Evolutionary conservation across 768 basidiomycete genomes (phyloP).

Genomic region (Mycena belliarum): DNA sequence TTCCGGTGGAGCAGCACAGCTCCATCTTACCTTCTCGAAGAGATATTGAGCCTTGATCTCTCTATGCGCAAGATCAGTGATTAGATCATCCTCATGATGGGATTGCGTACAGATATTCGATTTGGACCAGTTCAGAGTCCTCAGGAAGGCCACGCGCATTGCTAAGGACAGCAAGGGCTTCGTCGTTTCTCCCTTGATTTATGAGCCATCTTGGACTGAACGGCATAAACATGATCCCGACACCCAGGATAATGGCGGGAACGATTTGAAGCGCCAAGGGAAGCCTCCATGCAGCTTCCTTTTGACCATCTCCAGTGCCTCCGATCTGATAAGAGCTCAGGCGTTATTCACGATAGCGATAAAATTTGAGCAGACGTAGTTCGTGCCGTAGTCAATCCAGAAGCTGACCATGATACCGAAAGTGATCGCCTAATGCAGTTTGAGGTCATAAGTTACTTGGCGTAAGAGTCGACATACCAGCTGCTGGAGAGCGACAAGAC

Average conservation of each 20-base stretch:
- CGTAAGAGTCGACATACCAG: conserved; percentile 28
- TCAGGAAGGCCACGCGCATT: conserved; percentile 54
- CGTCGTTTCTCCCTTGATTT: conserved; percentile 73
- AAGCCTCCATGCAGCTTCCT: conserved; percentile 73
- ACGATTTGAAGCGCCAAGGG: conserved; percentile 74
- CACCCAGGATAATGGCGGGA: conserved; percentile 69
- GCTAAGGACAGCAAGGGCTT: conserved; percentile 66
- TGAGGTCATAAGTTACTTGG: not conserved
- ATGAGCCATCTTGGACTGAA: conserved; percentile 84
- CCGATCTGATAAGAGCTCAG: conserved; percentile 59
- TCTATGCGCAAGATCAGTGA: conserved; percentile 34
- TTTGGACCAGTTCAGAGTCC: conserved; percentile 66
- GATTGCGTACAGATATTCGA: conserved; percentile 67
- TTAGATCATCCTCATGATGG: not conserved
- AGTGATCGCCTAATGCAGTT: conserved; percentile 55
- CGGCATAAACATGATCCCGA: conserved; percentile 76
- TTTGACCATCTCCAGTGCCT: conserved; percentile 56
- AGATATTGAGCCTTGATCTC: conserved; percentile 76
- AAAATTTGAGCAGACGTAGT: conserved; percentile 3
- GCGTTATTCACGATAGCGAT: conserved; percentile 47
- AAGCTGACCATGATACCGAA: conserved; percentile 74
- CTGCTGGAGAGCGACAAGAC: conserved; percentile 80
- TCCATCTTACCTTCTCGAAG: conserved; percentile 55
- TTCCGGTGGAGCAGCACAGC: not conserved
- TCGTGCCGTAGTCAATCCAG: conserved; percentile 52